phyloP scores from a whole-genome alignment of 805 yeast genomes.

The Candida chauliodis region DNA sequence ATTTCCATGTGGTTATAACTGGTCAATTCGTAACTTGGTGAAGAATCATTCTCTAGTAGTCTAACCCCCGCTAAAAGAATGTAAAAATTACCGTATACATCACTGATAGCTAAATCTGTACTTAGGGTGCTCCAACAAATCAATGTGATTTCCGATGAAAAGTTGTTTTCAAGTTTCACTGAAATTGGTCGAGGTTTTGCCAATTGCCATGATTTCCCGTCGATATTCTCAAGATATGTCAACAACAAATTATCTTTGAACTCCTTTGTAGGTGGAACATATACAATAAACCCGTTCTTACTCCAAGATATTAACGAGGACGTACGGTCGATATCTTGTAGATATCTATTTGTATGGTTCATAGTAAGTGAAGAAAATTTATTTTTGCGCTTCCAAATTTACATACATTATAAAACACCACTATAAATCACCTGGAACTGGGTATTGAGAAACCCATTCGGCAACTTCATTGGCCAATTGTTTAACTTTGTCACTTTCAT shows the following conservation, averaged over 20 bases:
- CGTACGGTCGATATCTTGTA: slow-evolving; percentile 6
- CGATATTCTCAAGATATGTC: slow-evolving; percentile 67
- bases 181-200: slow-evolving; percentile 49
- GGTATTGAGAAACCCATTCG: slow-evolving; percentile 88
- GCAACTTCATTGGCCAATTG: slow-evolving; percentile 66
- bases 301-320: slow-evolving; percentile 63
- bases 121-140: slow-evolving; percentile 78
- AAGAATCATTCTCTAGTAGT: slow-evolving; percentile 23
- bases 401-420: no score
- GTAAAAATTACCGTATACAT: slow-evolving; percentile 59
- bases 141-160: slow-evolving; percentile 32
- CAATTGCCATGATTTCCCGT: slow-evolving; percentile 78
- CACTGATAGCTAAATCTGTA: slow-evolving; percentile 78
- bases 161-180: slow-evolving; percentile 24
- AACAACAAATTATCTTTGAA: slow-evolving; percentile 43
- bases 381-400: no score
- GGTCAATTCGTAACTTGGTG: slow-evolving; percentile 41
- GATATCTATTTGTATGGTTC: slow-evolving; percentile 4
- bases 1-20: slow-evolving; percentile 45
- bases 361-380: slow-evolving; percentile 2
- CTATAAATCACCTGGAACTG: slow-evolving; percentile 78
- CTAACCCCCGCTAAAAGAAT: slow-evolving; percentile 42
- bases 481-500: slow-evolving; percentile 68
- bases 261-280: slow-evolving; percentile 37
- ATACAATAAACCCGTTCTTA: slow-evolving; percentile 79